Base-by-base conservation (phyloP, 192 early-diverging fungal species). In the Mortierella alpina region DNA sequence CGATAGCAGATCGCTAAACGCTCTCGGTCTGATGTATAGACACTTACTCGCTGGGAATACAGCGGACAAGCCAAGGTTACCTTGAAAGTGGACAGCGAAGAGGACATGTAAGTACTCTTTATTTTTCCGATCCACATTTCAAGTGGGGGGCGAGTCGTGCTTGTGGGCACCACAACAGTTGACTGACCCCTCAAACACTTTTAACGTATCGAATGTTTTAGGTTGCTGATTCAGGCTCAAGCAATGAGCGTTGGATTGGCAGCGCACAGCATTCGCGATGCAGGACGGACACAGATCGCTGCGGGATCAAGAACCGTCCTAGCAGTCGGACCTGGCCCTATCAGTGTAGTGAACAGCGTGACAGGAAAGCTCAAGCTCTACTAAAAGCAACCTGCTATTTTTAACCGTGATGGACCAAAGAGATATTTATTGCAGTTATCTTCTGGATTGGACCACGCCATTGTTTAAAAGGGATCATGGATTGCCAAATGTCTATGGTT, bases 231-330 rank as follows among this genome's bases (percentile, higher is more conserved):
- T n/a, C 86, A 93, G 71, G 82, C 82, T 8, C 65, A 83, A 49
- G 95, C 95, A 15, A 70, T 69, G 17, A 78, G 83, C 40, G 48
- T 85, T 39, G 89, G 90, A 41, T 70, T 96, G 57, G 86, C 91
- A 54, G 91, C 94, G 42, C 80, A 90, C 51, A 90, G 87, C 55
- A 96, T 98, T 65, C 88, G 88, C 40, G 98, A 99, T 83, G 98
- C 98, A 8, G 98, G 98, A 12, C 85, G 91, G 46, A 97, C 95
- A 39, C 95, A 97, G 73, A 95, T 99, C 65, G 94, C 93, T 31
- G 90, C 96, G 46, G 96, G 96, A 42, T 95, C 96, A 9, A 83
- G 89, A 42, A 99, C 98, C 2, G 98, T 99, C 11, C 81, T 96
- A 44, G 98, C 94, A 6, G 92, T 99, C 66, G 98, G 98, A 6